Base-by-base conservation (phyloP, 108 stramenopile genomes). In the Skeletonema costatum region DNA sequence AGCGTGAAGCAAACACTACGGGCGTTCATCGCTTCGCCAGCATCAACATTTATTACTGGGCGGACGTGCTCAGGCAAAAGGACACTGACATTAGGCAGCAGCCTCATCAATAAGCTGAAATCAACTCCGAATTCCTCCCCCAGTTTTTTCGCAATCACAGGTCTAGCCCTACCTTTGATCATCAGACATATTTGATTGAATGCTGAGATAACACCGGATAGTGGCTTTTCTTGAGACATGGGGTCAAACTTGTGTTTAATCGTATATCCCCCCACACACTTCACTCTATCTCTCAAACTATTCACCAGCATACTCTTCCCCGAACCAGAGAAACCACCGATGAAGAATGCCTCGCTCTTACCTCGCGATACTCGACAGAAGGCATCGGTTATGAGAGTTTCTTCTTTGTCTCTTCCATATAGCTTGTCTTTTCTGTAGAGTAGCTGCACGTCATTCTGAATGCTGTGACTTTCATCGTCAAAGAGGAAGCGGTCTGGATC, bases 401-500 rank as follows among this genome's bases (percentile, higher is more conserved):
- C 68, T 39, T 80, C 73, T 14, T 74, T 63, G 33, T 68, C 60
- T 42, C 80, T 29, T 3, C 80, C 80, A 60, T 80, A 80, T 7
- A 80, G 35, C 41, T 80, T 80, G 58, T 44, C 51, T 39, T 70
- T 68, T 56, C 31, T 39, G 30, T 66, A 46, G 8, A 32, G 51
- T 41, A 53, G 21, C 51, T 74, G 21, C 25, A 61, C 32, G 17
- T 32, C 38, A 53, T 66, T 53, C 14, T 44, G 33, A 41, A 58
- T 7, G 9, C 0, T 58, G 19, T 29, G 25, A 30, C 25, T 16
- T 60, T 53, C 42, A 30, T 44, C 14, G 21, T 79, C 71, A 36
- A 80, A 74, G 2, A 80, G 68, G 61, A 80, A 80, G 29, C 64
- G 65, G n/a, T 46, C 64, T 64, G 79, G 79, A 32, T 80, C 60